These are phyloP conservation scores for Chalciporus sp. DNA, from an alignment of 1,284 basidiomycete species.

Conservation along the genomic window DNA sequence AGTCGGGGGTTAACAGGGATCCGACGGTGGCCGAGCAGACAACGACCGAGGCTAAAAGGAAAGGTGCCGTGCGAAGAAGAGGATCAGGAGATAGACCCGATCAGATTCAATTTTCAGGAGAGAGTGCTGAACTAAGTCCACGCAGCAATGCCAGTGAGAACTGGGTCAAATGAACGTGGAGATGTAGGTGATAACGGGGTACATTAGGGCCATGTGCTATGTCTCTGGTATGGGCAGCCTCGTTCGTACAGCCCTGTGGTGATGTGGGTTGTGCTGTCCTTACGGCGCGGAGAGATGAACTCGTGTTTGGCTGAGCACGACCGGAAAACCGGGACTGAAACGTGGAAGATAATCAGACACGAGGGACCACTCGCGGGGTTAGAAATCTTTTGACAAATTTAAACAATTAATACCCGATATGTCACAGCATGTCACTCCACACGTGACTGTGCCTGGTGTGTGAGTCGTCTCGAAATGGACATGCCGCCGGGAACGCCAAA, in stretches of 20 bases:
- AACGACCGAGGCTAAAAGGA: conserved; percentile 7
- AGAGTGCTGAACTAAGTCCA: background rate
- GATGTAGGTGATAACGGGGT: no score
- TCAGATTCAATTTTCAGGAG: background rate
- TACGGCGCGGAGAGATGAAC: conserved; percentile 15
- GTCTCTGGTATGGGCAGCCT: background rate
- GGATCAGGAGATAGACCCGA: background rate
- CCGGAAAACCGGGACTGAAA: background rate
- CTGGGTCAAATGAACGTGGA: no score
- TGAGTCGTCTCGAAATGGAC: conserved; percentile 28
- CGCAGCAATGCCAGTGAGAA: background rate
- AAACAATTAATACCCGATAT: conserved; percentile 23
- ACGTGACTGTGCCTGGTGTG: conserved; percentile 36
- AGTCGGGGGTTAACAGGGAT: background rate
- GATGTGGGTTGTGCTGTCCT: background rate
- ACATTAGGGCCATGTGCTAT: background rate
- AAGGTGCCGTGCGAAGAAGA: conserved; percentile 13
- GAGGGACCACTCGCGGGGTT: conserved; percentile 25
- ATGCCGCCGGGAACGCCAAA: conserved; percentile 38
- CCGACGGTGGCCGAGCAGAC: conserved; percentile 20
- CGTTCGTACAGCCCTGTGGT: conserved; percentile 7
- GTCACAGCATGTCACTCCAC: conserved; percentile 20
- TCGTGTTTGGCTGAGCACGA: background rate
- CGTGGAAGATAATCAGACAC: background rate
- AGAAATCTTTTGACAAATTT: conserved; percentile 14